Percentiles rank a stretch among this genome's conserved stretches.
These are phyloP conservation scores for Phaeosphaeria sp. DNA, from an alignment of 2,329 filamentous ascomycete species.

Conservation along the genomic window DNA sequence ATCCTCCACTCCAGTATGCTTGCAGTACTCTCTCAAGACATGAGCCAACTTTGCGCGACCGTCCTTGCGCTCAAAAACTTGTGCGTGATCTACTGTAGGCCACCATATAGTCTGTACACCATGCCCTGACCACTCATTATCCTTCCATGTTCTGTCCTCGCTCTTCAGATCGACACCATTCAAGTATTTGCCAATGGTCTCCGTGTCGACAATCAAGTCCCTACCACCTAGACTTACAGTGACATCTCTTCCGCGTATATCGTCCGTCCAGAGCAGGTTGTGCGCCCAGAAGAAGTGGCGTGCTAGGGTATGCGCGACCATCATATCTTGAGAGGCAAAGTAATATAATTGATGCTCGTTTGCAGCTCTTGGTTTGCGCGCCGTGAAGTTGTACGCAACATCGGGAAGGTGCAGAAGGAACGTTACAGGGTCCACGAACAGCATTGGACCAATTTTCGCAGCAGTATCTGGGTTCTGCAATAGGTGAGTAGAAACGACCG, in stretches of 20 bases:
- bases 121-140: conserved; percentile 45
- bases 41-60: conserved; percentile 30
- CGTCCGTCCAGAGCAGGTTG: conserved; percentile 74
- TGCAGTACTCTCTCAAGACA: conserved; percentile 35
- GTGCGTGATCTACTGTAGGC: conserved; percentile 67
- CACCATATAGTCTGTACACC: conserved; percentile 68
- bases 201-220: conserved; percentile 70
- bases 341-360: conserved; percentile 76
- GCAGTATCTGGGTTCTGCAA: conserved; percentile 58
- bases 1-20: conserved; percentile 13
- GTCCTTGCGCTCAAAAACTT: conserved; percentile 50
- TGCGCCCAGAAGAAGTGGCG: conserved; percentile 75
- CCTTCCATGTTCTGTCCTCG: conserved; percentile 40
- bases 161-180: conserved; percentile 43
- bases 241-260: conserved; percentile 58
- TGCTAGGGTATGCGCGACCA: conserved; percentile 68
- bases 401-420: conserved; percentile 72
- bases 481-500: conserved; percentile 67
- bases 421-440: conserved; percentile 69
- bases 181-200: conserved; percentile 65
- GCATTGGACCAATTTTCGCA: conserved; percentile 55
- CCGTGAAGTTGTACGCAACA: conserved; percentile 72
- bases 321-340: conserved; percentile 71
- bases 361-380: conserved; percentile 50
- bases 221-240: conserved; percentile 65